Evolutionary conservation across 768 basidiomycete genomes (phyloP), one percentile per base, ranked within the genome.

Genomic region (Suillus tomentosus): DNA sequence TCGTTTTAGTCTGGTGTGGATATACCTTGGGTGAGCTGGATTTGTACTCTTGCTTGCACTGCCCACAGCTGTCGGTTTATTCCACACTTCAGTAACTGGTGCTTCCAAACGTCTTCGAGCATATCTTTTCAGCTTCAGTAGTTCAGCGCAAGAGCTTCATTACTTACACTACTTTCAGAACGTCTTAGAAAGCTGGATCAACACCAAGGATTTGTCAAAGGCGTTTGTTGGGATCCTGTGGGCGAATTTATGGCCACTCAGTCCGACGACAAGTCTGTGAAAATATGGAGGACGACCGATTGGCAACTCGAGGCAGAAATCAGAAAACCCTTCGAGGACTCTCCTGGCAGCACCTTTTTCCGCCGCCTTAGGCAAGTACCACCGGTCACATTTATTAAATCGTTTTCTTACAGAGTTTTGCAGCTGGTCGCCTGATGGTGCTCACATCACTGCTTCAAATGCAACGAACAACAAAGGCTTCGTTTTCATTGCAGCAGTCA

Each of bases 361-460:
- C 83, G 94, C 61, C 82, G 96, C 65, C 80, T 97, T 27, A 96
- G 94, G 94, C 92, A 76, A 63, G 55, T 63, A 19, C 22, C 55
- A 1, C 36, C 22, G 10, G 37, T 40, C 62, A 19, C 43, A n/a
- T 62, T 3, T 10, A 27, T 34, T 19, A n/a, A 36, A 34, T 55
- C 51, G 31, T 6, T 31, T 15, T 42, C 34, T 22, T 45, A 37
- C 22, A n/a, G 3, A 17, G 48, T 34, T 64, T 62, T 66, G 8
- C 65, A 97, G 96, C 70, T 99, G 97, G 97, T 98, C 96, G 1
- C 97, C 97, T 2, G 97, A 99, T 72, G 97, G 97, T n/a, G 93
- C 96, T 2, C 95, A 97, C 73, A 94, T 99, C 65, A 97, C 95
- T 5, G 94, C 96, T 1, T 96, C 96, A 1, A 99, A 99, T 72